These are phyloP conservation scores for Trichocomaceae sp. DNA, from an alignment of 2,329 filamentous ascomycete species.

Conservation along the genomic window DNA sequence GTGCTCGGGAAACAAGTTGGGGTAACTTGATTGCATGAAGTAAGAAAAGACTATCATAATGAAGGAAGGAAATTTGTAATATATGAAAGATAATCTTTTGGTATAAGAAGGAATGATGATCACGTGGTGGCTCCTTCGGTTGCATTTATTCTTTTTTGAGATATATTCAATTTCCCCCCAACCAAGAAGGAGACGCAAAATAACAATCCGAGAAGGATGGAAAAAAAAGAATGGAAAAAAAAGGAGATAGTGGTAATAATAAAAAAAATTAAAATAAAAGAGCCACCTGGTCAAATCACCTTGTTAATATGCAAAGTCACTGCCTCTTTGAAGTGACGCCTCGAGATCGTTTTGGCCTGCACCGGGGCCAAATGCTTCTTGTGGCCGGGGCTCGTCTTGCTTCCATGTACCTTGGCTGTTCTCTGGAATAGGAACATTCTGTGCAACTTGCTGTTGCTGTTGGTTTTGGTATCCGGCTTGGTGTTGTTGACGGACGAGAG, in stretches of 20 bases:
- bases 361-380: slow-evolving; percentile 44
- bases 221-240: not conserved
- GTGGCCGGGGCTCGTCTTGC: slow-evolving; percentile 57
- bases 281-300: not conserved
- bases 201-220: not conserved
- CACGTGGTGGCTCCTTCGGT: not conserved
- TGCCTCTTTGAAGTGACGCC: slow-evolving; percentile 49
- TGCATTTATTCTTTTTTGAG: not conserved
- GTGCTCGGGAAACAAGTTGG: too few relatives aligned
- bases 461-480: slow-evolving; percentile 28
- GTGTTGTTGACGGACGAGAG: slow-evolving; percentile 47
- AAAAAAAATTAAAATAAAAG: not conserved
- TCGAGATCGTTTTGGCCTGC: slow-evolving; percentile 42
- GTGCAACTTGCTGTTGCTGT: slow-evolving; percentile 36
- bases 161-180: not conserved
- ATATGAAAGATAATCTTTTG: not conserved
- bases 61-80: too few relatives aligned
- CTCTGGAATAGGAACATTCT: slow-evolving; percentile 57
- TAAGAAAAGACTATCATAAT: too few relatives aligned
- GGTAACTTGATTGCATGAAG: too few relatives aligned
- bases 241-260: not conserved
- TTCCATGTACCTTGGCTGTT: slow-evolving; percentile 49
- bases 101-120: too few relatives aligned
- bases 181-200: not conserved
- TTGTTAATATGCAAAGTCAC: slow-evolving; percentile 41